These are phyloP conservation scores for Monosporascus sp. DNA, from an alignment of 2,329 filamentous ascomycete genomes.

Conservation along the genomic window DNA sequence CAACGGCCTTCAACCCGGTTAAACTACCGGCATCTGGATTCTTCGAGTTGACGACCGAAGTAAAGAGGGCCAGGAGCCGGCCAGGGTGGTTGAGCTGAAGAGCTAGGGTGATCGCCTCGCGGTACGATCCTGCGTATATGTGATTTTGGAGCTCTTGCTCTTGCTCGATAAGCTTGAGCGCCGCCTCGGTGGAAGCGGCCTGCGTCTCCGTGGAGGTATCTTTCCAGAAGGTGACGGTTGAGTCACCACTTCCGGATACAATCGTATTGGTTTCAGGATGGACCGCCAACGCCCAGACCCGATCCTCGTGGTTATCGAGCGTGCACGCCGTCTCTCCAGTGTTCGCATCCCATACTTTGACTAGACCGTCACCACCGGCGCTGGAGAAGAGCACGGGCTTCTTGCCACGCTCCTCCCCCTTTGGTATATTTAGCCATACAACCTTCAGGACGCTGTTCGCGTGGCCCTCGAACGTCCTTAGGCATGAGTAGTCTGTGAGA, in stretches of 20 bases:
- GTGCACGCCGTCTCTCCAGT: conserved; percentile 82
- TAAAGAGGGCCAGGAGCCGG: conserved; percentile 78
- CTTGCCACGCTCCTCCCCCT: conserved; percentile 46
- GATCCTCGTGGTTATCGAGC: conserved; percentile 93
- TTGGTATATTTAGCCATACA: conserved; percentile 66
- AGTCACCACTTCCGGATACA: conserved; percentile 87
- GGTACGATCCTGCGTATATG: conserved; percentile 80
- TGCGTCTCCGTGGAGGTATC: conserved; percentile 83
- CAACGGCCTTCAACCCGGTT: conserved; percentile 64
- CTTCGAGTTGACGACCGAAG: conserved; percentile 63
- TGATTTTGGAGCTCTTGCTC: conserved; percentile 93
- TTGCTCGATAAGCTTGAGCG: conserved; percentile 79
- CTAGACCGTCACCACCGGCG: conserved; percentile 87
- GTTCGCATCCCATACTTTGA: conserved; percentile 93
- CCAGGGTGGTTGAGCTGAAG: conserved; percentile 92
- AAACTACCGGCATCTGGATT: conserved; percentile 58
- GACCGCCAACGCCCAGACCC: conserved; percentile 84
- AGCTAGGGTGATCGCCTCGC: conserved; percentile 87
- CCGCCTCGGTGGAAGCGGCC: conserved; percentile 65
- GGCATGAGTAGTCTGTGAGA: conserved; percentile 82
- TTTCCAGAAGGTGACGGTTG: conserved; percentile 90
- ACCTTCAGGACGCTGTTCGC: conserved; percentile 94
- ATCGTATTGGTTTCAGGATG: conserved; percentile 66
- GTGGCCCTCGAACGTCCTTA: conserved; percentile 93
- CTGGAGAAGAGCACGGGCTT: conserved; percentile 70